Percentiles rank a stretch among this genome's conserved stretches.
Evolutionary conservation across 345 rosid species (phyloP).

Genomic region (Corchorus olitorius): DNA sequence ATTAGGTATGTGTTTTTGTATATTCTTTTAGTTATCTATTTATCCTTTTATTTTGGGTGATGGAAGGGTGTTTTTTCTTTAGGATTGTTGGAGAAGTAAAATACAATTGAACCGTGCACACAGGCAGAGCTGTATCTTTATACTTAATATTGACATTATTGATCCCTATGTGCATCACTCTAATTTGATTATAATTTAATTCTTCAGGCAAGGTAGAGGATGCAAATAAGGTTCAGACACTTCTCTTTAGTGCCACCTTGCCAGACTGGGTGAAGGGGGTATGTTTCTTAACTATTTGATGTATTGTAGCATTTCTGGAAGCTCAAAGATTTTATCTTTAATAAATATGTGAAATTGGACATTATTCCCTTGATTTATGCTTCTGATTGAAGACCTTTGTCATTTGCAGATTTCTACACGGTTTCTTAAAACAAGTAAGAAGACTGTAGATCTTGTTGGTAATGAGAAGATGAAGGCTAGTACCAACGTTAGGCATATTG

Average conservation of each 20-base stretch:
- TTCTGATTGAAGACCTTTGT: conserved; percentile 25
- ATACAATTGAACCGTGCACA: no score
- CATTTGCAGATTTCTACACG: conserved; percentile 57
- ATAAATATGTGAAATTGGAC: neutral
- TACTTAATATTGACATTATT: neutral
- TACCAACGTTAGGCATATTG: conserved; percentile 82
- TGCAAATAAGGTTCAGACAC: conserved; percentile 86
- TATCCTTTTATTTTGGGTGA: neutral
- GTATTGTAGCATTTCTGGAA: neutral
- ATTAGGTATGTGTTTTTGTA: conserved; percentile 51
- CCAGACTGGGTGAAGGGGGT: conserved; percentile 90
- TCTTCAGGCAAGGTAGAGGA: conserved; percentile 85
- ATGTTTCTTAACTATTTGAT: conserved; percentile 30
- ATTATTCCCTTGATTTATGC: neutral
- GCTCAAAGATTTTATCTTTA: neutral
- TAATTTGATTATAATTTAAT: neutral
- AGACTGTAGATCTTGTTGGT: conserved; percentile 96
- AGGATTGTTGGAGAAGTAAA: neutral
- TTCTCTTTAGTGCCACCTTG: conserved; percentile 97
- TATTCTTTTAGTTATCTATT: neutral
- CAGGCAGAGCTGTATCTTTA: neutral
- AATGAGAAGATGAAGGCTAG: conserved; percentile 99
- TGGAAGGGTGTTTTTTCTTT: neutral
- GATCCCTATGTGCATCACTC: neutral
- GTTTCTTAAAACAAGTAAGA: conserved; percentile 74